These are phyloP conservation scores for Hibiscus trionum DNA, from an alignment of 345 rosid genomes.

Conservation along the genomic window DNA sequence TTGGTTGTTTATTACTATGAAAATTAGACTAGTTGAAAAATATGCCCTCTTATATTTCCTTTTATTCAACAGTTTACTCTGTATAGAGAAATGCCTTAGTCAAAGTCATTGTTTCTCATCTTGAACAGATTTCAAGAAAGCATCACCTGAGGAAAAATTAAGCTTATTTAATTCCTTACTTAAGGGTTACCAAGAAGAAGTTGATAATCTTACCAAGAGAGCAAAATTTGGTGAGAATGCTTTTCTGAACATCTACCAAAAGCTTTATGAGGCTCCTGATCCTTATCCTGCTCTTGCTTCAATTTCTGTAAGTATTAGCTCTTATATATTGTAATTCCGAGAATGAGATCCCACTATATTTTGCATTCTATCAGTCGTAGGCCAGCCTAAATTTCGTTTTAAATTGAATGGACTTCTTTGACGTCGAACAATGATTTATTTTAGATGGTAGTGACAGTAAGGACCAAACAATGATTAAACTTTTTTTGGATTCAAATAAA, in stretches of 20 bases:
- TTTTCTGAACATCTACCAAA: conserved; percentile 92
- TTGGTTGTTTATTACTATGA: background rate
- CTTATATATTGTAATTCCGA: background rate
- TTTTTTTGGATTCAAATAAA: background rate
- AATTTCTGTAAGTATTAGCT: conserved; percentile 54
- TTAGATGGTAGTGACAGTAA: background rate
- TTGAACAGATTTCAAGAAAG: conserved; percentile 87
- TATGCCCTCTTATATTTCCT: background rate
- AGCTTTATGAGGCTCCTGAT: conserved; percentile 98
- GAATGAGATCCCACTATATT: background rate
- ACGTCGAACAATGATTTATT: background rate
- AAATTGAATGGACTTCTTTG: background rate
- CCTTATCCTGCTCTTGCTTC: conserved; percentile 94
- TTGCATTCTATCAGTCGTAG: background rate
- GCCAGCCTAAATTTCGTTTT: background rate
- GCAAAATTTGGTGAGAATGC: conserved; percentile 97
- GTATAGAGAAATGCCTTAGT: background rate
- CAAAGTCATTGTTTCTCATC: conserved; percentile 1
- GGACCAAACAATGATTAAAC: background rate
- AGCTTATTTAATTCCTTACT: conserved; percentile 82
- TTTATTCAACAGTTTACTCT: background rate
- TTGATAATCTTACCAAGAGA: conserved; percentile 96
- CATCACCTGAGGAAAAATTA: conserved; percentile 77
- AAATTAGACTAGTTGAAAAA: background rate
- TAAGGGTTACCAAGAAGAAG: conserved; percentile 97